These are phyloP conservation scores for Penicillium maclennaniae DNA, from an alignment of 495 filamentous ascomycete species.

Conservation along the genomic window DNA sequence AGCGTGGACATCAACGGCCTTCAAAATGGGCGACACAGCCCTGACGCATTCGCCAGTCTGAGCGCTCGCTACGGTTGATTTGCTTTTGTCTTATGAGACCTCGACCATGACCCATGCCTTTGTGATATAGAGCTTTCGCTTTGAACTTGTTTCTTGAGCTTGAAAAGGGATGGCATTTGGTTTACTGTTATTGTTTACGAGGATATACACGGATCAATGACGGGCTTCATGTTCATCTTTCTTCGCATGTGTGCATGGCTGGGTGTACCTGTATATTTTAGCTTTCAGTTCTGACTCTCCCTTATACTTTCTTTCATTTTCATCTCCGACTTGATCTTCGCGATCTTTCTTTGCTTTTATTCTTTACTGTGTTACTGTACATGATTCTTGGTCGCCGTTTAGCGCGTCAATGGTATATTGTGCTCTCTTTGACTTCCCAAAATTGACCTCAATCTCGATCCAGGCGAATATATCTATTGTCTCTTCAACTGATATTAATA, in stretches of 20 bases:
- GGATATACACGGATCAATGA: constrained; percentile 22
- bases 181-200: constrained; percentile 5
- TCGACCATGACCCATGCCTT: neutral
- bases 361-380: neutral
- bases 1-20: constrained; percentile 77
- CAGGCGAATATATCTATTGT: neutral
- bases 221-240: constrained; percentile 7
- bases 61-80: constrained; percentile 56
- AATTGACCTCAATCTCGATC: too few species aligned
- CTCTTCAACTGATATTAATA: too few species aligned
- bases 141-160: neutral
- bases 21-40: constrained; percentile 81
- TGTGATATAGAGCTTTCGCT: neutral
- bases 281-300: neutral
- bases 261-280: constrained; percentile 3
- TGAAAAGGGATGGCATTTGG: neutral
- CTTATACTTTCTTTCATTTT: constrained; percentile 3
- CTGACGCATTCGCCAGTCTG: constrained; percentile 94
- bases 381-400: neutral
- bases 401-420: constrained; percentile 10
- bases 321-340: neutral
- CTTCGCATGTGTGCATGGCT: constrained; percentile 9
- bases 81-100: neutral
- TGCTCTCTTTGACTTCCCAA: neutral
- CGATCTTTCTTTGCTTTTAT: neutral